Evolutionary conservation across 2,329 filamentous ascomycete species (phyloP), one percentile per base, ranked within the genome.

Genomic region (Ophiosphaerella korrae): DNA sequence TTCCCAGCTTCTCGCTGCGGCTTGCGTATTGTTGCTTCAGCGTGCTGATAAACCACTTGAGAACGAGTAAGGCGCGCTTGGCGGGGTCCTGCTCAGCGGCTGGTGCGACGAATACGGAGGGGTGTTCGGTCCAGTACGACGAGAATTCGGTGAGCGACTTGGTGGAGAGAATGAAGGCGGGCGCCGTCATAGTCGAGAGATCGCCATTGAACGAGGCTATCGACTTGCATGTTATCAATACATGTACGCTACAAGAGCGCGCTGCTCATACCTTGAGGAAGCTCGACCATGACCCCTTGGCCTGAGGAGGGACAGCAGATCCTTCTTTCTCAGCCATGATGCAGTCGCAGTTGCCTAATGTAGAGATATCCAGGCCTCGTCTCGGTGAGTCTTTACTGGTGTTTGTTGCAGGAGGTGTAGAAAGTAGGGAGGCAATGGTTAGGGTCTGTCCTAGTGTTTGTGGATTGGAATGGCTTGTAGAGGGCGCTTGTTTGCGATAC

Each of bases 11-110:
- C 72, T 97, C 92, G 70, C 90, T 95, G 52, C 85, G 79, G 63
- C 80, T 85, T 63, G 82, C 83, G 71, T 88, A 88, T 72, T 96
- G 91, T 75, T 95, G 90, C 78, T 94, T 96, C 45, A 97, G 81
- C 3, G 92, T 96, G 67, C 87, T 92, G 48, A 97, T 78, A 78
- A 97, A 97, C 93, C 93, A 97, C 75, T 93, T 95, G 64, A 97
- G 79, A n/a, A 97, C 93, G 31, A 93, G 80, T 60, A 96, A 77
- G 16, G 90, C 88, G 55, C 93, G 86, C 79, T 91, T 94, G 65
- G 88, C 85, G 0, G 92, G 84, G 71, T 96, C 89, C 45, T 86
- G 66, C 73, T 96, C 92, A 50, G 82, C 81, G 42, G 91, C 88
- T 2, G 93, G 90, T 11, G 92, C 92, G 52, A 91, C 85, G 63